A percentile compares a stretch with the other conserved stretches of the same genome.
Evolutionary conservation across 2,329 filamentous ascomycete species (phyloP).

Genomic region (Sporothrix euskadiensis): DNA sequence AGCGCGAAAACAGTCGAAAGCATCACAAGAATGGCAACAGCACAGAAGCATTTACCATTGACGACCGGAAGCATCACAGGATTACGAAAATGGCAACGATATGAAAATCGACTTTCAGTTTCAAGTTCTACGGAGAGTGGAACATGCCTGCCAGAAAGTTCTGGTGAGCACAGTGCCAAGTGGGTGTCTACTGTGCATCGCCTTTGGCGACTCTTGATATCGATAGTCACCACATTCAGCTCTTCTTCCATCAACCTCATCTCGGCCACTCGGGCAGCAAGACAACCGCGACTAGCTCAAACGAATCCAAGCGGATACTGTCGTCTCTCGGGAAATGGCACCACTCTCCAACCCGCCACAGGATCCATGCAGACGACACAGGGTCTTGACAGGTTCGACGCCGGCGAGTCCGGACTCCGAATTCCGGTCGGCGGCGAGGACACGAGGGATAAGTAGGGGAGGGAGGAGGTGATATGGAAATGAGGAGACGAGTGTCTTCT

Average conservation of each 20-base stretch:
- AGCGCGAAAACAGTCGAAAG: background rate
- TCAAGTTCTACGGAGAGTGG: too few relatives aligned
- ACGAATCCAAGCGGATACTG: background rate
- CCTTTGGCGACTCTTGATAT: too few relatives aligned
- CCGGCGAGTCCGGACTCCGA: conserved; percentile 15
- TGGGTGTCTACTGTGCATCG: too few relatives aligned
- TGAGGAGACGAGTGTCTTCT: background rate
- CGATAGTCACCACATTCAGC: too few relatives aligned
- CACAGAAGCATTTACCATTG: background rate
- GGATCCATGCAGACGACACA: background rate
- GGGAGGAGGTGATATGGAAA: background rate
- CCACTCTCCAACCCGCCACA: background rate
- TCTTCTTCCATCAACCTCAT: too few relatives aligned
- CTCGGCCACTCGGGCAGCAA: background rate
- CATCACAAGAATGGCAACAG: background rate
- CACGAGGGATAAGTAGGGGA: background rate
- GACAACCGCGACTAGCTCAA: background rate
- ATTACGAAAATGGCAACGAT: background rate
- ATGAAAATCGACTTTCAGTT: background rate
- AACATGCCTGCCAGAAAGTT: too few relatives aligned
- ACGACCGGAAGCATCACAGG: background rate
- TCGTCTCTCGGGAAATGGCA: background rate
- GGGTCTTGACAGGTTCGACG: background rate
- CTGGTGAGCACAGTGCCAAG: too few relatives aligned
- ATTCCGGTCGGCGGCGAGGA: background rate